Conservation (phyloP, 805 yeast species). For the Danielozyma ontarioensis region DNA sequence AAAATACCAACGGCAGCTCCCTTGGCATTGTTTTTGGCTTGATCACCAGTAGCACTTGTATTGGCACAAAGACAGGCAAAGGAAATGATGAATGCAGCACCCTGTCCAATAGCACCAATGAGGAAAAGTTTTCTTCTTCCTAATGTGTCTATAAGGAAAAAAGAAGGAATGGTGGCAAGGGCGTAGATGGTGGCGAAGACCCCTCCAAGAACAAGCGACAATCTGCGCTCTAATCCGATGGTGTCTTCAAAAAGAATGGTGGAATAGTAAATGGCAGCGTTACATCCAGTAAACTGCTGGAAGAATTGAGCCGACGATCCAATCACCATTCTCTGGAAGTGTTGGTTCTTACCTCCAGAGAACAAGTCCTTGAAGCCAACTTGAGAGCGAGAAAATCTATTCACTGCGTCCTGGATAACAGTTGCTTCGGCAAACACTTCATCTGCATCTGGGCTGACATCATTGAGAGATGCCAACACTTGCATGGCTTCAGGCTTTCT, state of each 20-base stretch:
- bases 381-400: constrained; percentile 42
- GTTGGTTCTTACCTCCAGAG: constrained; percentile 54
- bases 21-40: constrained; percentile 30
- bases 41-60: constrained; percentile 8
- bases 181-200: constrained; percentile 59
- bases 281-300: constrained; percentile 70
- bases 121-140: constrained; percentile 44
- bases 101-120: constrained; percentile 41
- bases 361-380: constrained; percentile 41
- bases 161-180: constrained; percentile 43
- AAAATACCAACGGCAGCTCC: constrained; percentile 44
- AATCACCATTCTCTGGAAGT: constrained; percentile 53
- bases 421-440: constrained; percentile 40
- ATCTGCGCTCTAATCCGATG: constrained; percentile 45
- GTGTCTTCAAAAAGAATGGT: constrained; percentile 50
- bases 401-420: constrained; percentile 45
- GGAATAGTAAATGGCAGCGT: constrained; percentile 64
- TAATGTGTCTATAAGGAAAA: constrained; percentile 36
- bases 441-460: constrained; percentile 29
- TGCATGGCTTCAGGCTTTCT: constrained; percentile 48
- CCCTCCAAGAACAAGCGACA: constrained; percentile 61
- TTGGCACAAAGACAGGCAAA: constrained; percentile 32
- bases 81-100: constrained; percentile 33
- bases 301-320: constrained; percentile 65
- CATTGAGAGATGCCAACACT: constrained; percentile 39